Percentiles rank a stretch among this genome's conserved stretches.
These are phyloP conservation scores for Starmera stellimalicola DNA, from an alignment of 1,139 yeast genomes.

Conservation along the genomic window DNA sequence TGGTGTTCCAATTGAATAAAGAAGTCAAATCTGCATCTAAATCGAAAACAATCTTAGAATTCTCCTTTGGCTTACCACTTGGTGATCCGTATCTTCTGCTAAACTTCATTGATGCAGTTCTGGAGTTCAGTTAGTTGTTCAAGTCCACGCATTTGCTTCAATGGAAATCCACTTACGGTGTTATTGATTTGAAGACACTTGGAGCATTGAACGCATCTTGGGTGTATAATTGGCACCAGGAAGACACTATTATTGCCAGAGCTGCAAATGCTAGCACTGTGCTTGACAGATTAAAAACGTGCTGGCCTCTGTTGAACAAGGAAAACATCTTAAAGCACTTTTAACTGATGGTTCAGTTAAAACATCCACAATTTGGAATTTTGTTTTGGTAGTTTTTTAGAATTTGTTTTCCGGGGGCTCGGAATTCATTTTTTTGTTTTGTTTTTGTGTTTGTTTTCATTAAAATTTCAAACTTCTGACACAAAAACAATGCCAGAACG, in stretches of 20 bases:
- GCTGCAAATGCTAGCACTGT: constrained; percentile 41
- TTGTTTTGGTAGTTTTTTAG: background rate
- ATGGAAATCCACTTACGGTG: constrained; percentile 17
- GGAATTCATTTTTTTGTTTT: background rate
- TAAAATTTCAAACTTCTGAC: background rate
- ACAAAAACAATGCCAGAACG: background rate
- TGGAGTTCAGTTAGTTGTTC: too few species aligned
- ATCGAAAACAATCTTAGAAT: constrained; percentile 64
- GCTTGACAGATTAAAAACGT: constrained; percentile 45
- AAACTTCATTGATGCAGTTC: constrained; percentile 36
- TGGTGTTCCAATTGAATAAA: constrained; percentile 93
- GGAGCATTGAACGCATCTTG: constrained; percentile 36
- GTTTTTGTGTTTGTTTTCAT: background rate
- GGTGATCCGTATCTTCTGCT: constrained; percentile 70
- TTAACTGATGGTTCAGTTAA: background rate
- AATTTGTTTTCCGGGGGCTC: background rate
- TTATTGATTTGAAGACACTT: constrained; percentile 32
- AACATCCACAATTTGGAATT: background rate
- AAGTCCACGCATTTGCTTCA: too few species aligned
- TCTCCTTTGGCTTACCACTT: constrained; percentile 69
- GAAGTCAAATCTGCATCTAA: constrained; percentile 60
- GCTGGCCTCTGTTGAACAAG: constrained; percentile 38
- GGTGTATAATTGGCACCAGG: constrained; percentile 39
- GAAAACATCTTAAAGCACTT: constrained; percentile 28
- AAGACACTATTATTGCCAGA: constrained; percentile 35